Evolutionary conservation across 2,329 filamentous ascomycete species (phyloP).

Genomic region (Conoideocrella luteorostrata): DNA sequence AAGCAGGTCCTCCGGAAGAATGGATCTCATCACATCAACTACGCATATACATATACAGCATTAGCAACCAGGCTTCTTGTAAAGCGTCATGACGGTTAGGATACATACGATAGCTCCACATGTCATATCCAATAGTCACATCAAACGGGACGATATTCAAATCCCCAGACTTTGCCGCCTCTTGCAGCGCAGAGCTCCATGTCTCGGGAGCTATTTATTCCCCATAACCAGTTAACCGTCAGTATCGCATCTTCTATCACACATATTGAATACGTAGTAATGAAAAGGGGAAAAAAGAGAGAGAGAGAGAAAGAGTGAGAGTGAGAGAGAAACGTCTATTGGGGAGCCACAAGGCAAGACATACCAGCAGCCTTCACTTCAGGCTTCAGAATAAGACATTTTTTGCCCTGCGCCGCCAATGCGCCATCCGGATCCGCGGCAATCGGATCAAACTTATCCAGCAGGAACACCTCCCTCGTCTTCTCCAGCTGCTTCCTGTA

Average conservation of each 20-base stretch:
- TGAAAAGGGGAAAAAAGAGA: neutral
- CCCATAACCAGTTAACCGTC: neutral
- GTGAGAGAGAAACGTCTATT: no score
- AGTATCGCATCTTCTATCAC: neutral
- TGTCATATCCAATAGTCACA: slow-evolving; percentile 71
- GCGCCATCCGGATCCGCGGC: slow-evolving; percentile 52
- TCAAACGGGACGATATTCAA: slow-evolving; percentile 69
- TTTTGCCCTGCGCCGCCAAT: slow-evolving; percentile 49
- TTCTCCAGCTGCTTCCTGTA: slow-evolving; percentile 61
- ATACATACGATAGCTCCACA: slow-evolving; percentile 74
- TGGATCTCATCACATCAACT: slow-evolving; percentile 77
- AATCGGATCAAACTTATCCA: slow-evolving; percentile 59
- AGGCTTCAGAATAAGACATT: slow-evolving; percentile 55
- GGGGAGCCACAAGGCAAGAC: no score
- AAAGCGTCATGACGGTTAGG: slow-evolving; percentile 10
- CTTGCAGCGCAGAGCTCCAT: slow-evolving; percentile 65
- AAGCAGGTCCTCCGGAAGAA: slow-evolving; percentile 73
- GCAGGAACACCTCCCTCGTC: slow-evolving; percentile 58
- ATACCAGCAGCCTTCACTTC: slow-evolving; percentile 47
- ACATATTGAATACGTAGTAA: no score
- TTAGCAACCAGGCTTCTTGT: slow-evolving; percentile 10
- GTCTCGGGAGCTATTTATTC: slow-evolving; percentile 58
- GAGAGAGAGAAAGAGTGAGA: neutral
- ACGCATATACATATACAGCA: neutral
- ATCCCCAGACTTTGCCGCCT: slow-evolving; percentile 62